phyloP scores from a whole-genome alignment of 169 alveolate species.

The Cyclospora cayetanensis region DNA sequence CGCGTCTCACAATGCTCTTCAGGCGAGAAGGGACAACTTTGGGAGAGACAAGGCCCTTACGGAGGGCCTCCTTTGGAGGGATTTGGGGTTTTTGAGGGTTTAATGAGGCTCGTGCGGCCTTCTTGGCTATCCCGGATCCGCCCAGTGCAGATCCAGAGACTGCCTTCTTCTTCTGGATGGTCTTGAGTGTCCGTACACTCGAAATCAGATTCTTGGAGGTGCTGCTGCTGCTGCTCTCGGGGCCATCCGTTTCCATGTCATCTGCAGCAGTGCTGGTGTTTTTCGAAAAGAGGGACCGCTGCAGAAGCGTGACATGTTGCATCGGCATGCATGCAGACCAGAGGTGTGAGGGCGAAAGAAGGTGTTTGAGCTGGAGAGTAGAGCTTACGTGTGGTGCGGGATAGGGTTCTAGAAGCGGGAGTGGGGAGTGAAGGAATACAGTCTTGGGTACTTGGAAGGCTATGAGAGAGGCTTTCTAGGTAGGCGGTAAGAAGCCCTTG shows the following conservation, averaged over 20 bases:
- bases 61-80: background rate
- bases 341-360: background rate
- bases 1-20: background rate
- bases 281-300: too few relatives aligned
- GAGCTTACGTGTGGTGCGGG: background rate
- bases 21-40: background rate
- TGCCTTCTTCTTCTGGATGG: background rate
- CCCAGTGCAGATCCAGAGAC: background rate
- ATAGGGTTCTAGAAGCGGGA: background rate
- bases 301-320: too few relatives aligned
- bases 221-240: conserved; percentile 21
- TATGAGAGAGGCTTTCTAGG: too few relatives aligned
- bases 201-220: background rate
- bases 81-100: background rate
- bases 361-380: background rate
- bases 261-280: background rate
- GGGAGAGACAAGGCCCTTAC: background rate
- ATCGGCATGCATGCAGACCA: too few relatives aligned
- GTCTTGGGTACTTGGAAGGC: background rate
- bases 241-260: background rate
- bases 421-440: background rate
- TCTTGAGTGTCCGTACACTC: background rate
- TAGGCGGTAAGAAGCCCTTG: too few relatives aligned
- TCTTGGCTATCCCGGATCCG: background rate
- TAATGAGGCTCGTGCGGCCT: background rate